These are phyloP conservation scores for Paecilomyces fulvus DNA, from an alignment of 2,329 filamentous ascomycete genomes.

Conservation along the genomic window DNA sequence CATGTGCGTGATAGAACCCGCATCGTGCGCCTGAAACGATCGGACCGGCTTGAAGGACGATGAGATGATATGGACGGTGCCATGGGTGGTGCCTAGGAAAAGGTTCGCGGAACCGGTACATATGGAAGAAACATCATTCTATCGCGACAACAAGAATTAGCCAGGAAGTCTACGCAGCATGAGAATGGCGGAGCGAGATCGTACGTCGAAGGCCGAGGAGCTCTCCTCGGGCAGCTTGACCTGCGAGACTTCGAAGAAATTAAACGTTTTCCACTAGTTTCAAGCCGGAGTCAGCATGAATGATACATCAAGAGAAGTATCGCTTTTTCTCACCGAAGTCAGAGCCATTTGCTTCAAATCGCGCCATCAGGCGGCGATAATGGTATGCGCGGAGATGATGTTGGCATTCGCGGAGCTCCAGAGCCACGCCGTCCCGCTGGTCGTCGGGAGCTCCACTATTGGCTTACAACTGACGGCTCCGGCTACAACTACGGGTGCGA, in stretches of 20 bases:
- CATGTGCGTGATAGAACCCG: slow-evolving; percentile 73
- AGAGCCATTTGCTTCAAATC: slow-evolving; percentile 32
- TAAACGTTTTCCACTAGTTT: slow-evolving; percentile 90
- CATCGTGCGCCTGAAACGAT: slow-evolving; percentile 79
- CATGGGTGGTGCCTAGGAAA: slow-evolving; percentile 79
- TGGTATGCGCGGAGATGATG: slow-evolving; percentile 4
- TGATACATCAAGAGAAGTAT: background rate
- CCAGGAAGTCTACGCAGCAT: background rate
- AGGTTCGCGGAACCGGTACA: slow-evolving; percentile 82
- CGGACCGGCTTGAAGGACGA: slow-evolving; percentile 78
- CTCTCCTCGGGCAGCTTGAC: slow-evolving; percentile 73
- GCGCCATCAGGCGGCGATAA: slow-evolving; percentile 18
- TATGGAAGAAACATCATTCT: slow-evolving; percentile 67
- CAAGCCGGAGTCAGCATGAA: background rate
- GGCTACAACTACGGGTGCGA: too few relatives aligned
- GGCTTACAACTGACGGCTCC: too few relatives aligned
- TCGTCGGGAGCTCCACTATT: background rate
- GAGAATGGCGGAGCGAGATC: slow-evolving; percentile 3
- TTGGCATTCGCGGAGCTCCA: slow-evolving; percentile 1
- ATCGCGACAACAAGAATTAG: slow-evolving; percentile 5
- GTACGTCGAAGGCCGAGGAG: slow-evolving; percentile 70
- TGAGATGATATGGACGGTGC: slow-evolving; percentile 78
- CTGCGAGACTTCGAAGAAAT: slow-evolving; percentile 94
- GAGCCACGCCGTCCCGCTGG: background rate
- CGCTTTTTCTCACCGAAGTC: slow-evolving; percentile 27